These are phyloP conservation scores for Botrytis aclada DNA, from an alignment of 2,329 filamentous ascomycete genomes.

Conservation along the genomic window DNA sequence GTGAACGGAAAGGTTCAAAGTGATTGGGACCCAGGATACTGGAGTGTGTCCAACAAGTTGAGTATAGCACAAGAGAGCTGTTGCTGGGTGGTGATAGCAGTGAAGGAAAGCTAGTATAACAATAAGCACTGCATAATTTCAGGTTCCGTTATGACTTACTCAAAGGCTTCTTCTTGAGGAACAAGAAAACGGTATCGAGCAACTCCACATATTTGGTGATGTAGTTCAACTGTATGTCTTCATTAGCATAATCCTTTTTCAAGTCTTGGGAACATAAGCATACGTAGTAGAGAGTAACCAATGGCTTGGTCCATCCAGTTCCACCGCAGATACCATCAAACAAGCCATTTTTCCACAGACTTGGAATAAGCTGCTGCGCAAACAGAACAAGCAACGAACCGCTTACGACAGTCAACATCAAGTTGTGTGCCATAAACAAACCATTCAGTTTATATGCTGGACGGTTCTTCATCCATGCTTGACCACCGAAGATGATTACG, in stretches of 20 bases:
- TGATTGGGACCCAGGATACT: constrained; percentile 93
- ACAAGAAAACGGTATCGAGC: constrained; percentile 91
- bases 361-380: constrained; percentile 85
- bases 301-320: constrained; percentile 91
- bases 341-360: constrained; percentile 72
- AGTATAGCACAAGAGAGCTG: constrained; percentile 95
- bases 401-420: constrained; percentile 85
- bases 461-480: constrained; percentile 85
- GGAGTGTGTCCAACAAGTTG: constrained; percentile 90
- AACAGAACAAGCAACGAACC: constrained; percentile 77
- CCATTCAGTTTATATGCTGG: constrained; percentile 81
- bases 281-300: constrained; percentile 96
- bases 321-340: constrained; percentile 85
- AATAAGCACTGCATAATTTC: neutral
- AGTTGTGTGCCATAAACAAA: constrained; percentile 94
- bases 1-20: constrained; percentile 87
- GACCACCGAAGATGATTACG: constrained; percentile 84
- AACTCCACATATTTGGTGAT: constrained; percentile 97
- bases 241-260: constrained; percentile 37
- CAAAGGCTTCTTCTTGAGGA: constrained; percentile 99
- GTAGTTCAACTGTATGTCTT: constrained; percentile 76
- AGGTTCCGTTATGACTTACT: constrained; percentile 49
- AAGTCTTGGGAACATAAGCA: constrained; percentile 40
- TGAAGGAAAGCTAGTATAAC: constrained; percentile 76
- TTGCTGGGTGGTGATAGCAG: constrained; percentile 98